These are phyloP conservation scores for Diplodia seriata DNA, from an alignment of 2,329 filamentous ascomycete genomes.

Conservation along the genomic window DNA sequence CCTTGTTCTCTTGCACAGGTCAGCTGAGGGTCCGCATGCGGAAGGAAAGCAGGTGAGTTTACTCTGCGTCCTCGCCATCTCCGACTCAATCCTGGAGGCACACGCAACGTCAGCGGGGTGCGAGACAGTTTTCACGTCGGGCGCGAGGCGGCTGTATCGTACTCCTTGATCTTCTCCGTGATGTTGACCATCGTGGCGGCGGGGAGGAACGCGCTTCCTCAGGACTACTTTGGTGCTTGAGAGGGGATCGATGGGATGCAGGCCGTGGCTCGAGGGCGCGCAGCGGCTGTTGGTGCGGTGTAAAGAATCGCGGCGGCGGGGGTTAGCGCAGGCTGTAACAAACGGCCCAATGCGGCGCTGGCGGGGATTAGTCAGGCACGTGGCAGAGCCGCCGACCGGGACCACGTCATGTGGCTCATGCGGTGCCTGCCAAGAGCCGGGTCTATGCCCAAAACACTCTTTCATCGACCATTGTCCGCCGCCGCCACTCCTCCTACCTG, in stretches of 20 bases:
- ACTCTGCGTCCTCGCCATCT: constrained; percentile 99
- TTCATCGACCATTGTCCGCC: not conserved
- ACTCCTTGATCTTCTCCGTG: constrained; percentile 99
- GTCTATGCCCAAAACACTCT: constrained; percentile 12
- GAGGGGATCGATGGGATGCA: not conserved
- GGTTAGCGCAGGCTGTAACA: constrained; percentile 10
- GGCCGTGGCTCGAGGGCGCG: constrained; percentile 3
- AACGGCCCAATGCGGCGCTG: not conserved
- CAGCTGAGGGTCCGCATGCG: constrained; percentile 40
- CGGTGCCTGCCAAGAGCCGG: constrained; percentile 21
- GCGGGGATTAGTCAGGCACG: constrained; percentile 12
- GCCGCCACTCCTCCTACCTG: constrained; percentile 1
- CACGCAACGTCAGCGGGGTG: not conserved
- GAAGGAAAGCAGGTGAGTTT: constrained; percentile 50
- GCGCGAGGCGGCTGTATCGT: constrained; percentile 46
- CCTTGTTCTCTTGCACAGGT: constrained; percentile 84
- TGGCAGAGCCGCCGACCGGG: not conserved
- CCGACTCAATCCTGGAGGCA: constrained; percentile 82
- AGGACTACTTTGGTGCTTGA: not conserved
- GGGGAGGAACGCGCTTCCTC: constrained; percentile 26
- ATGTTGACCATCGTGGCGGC: constrained; percentile 88
- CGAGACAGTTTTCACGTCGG: constrained; percentile 6
- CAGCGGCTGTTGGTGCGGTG: constrained; percentile 15
- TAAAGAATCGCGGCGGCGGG: constrained; percentile 23
- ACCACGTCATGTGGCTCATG: constrained; percentile 26